Base-by-base conservation (phyloP, 768 basidiomycete genomes). In the Boletus speciosus region DNA sequence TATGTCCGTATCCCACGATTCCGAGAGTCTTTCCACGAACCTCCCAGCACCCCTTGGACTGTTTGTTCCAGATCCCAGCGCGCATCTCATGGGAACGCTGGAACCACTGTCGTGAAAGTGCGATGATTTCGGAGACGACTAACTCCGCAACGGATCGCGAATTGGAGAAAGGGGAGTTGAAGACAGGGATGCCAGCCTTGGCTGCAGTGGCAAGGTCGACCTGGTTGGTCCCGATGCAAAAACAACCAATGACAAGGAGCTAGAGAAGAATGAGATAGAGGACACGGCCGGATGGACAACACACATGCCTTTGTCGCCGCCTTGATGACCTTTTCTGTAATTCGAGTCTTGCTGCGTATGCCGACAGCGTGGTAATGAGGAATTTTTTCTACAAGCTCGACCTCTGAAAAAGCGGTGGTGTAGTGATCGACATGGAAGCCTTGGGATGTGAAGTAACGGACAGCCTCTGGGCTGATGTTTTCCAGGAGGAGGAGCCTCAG, bases 181-280 rank as follows among this genome's bases (percentile, higher is more conserved):
- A 99, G 51, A 99, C 96, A 29, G 96, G 93, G 60, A 99, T 89
- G 54, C 97, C 97, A 49, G 90, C 84, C 50, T 83, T 82, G 35
- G 88, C 84, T 25, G 95, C 93, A 3, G 88, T 84, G 47, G 68
- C 56, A 43, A 99, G 85, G 68, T 98, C 94, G 60, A 98, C 97
- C 72, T 98, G 97, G 73, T 98, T 98, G 49, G 93, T 95, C 47
- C 97, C 97, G 60, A 99, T 99, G 75, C 97, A 99, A 81, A 99
- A 99, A 72, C 97, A 99, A 11, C 97, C 96, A 58, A 98, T 93
- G 66, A 87, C 91, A 12, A 98, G 81, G 43, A 99, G 88, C 94
- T 99, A 65, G 44, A 54, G 41, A 44, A 23, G 6, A 5, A 21
- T 36, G 36, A 64, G 49, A 38, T 19, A 32, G 39, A 15, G 31